A percentile compares a stretch with the other conserved stretches of the same genome.
Evolutionary conservation across 1,284 basidiomycete genomes (phyloP).

Genomic region (Pseudomicrostroma phylloplanum): DNA sequence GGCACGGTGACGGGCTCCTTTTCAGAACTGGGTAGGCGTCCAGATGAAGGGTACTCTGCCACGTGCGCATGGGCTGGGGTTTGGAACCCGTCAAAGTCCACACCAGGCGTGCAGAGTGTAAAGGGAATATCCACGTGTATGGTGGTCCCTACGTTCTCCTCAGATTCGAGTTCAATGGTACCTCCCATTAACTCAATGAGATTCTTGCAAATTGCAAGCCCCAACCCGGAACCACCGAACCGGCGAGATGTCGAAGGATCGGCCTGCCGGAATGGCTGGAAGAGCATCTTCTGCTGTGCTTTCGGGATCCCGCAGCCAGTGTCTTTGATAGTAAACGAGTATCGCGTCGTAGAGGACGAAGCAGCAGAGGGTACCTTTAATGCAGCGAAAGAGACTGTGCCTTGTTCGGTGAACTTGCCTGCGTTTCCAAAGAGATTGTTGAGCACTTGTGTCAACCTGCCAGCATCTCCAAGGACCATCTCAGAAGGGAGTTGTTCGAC

Average conservation of each 20-base stretch:
- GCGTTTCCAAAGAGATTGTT: conserved; percentile 52
- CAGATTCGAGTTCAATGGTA: conserved; percentile 33
- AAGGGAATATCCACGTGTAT: conserved; percentile 37
- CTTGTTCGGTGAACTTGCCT: conserved; percentile 49
- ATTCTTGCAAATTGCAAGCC: conserved; percentile 35
- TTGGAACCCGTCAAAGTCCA: no score
- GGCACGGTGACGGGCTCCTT: no score
- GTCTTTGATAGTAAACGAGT: conserved; percentile 45
- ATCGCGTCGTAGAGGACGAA: neutral
- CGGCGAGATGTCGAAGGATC: conserved; percentile 37
- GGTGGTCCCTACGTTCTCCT: conserved; percentile 38
- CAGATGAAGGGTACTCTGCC: neutral
- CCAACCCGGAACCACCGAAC: conserved; percentile 40
- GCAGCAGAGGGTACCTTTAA: no score
- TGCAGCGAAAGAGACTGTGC: conserved; percentile 23
- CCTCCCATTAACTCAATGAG: conserved; percentile 40
- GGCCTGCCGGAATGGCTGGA: conserved; percentile 48
- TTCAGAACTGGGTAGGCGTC: no score
- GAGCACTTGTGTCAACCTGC: conserved; percentile 46
- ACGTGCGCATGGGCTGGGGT: neutral
- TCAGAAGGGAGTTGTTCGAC: conserved; percentile 25
- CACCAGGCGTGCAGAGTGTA: no score
- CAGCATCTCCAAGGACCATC: conserved; percentile 39
- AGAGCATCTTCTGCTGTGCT: conserved; percentile 40
- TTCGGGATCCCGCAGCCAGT: conserved; percentile 49